phyloP scores from a whole-genome alignment of 169 alveolate species.

The Plasmodium gonderi region DNA sequence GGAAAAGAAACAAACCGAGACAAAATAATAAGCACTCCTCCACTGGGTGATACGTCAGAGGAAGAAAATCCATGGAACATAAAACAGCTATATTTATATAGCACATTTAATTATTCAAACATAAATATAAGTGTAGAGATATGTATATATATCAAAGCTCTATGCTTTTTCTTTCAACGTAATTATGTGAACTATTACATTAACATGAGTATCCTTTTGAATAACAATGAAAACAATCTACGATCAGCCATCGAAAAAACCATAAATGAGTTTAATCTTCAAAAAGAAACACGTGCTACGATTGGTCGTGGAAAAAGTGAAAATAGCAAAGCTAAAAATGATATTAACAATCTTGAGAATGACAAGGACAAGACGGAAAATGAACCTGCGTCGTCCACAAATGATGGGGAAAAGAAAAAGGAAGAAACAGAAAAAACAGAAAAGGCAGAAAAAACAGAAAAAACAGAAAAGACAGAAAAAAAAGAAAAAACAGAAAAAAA shows the following conservation, averaged over 20 bases:
- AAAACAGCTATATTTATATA: conserved; percentile 21
- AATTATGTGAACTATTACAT: conserved; percentile 45
- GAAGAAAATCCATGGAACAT: conserved; percentile 13
- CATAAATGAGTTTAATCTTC: too few relatives aligned
- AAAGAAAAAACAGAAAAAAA: not conserved
- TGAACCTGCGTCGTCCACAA: not conserved
- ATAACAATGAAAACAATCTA: conserved; percentile 15
- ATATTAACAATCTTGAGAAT: not conserved
- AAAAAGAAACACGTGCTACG: too few relatives aligned
- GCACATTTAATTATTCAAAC: conserved; percentile 18
- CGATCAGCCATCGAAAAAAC: conserved; percentile 12
- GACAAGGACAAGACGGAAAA: not conserved
- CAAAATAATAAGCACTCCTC: not conserved
- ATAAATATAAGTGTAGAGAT: conserved; percentile 23
- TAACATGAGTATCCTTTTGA: conserved; percentile 56
- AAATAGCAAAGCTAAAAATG: not conserved
- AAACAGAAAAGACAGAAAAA: not conserved
- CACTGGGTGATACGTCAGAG: not conserved
- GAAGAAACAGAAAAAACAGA: not conserved
- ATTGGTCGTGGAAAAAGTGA: conserved; percentile 8
- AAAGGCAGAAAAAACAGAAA: not conserved
- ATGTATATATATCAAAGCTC: conserved; percentile 49
- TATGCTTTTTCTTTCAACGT: conserved; percentile 46
- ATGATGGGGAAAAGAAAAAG: not conserved
- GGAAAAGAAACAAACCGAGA: not conserved